Percentiles rank a stretch among this genome's conserved stretches.
Evolutionary conservation across 2,329 filamentous ascomycete genomes (phyloP).

Genomic region (Plenodomus tracheiphilus): DNA sequence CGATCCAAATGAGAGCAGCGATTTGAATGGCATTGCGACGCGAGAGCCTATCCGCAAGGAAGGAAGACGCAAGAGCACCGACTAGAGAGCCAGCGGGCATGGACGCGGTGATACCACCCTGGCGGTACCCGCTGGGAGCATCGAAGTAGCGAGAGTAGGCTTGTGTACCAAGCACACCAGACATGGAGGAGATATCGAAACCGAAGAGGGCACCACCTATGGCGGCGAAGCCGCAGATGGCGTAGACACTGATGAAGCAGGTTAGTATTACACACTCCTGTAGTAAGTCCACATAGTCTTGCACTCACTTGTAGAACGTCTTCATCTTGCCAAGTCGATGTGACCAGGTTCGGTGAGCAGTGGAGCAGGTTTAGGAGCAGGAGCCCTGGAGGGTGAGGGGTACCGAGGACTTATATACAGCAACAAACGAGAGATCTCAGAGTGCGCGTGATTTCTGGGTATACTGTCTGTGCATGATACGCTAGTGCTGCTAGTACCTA

Average conservation of each 20-base stretch:
- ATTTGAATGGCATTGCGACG: constrained; percentile 50
- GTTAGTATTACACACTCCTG: background rate
- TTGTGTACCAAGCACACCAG: constrained; percentile 43
- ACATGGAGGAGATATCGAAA: constrained; percentile 48
- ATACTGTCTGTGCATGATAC: constrained; percentile 13
- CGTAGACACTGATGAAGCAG: constrained; percentile 3
- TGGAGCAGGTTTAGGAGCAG: constrained; percentile 3
- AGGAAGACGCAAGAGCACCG: constrained; percentile 51
- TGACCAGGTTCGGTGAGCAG: constrained; percentile 11
- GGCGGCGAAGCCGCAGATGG: constrained; percentile 62
- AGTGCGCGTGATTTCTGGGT: constrained; percentile 23
- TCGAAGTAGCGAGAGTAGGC: constrained; percentile 46
- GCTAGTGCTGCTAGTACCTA: constrained; percentile 12
- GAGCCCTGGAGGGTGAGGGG: background rate
- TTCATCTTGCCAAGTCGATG: constrained; percentile 34
- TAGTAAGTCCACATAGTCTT: constrained; percentile 54
- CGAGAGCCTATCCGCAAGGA: constrained; percentile 52
- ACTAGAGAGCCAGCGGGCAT: constrained; percentile 56
- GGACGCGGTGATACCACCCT: constrained; percentile 52
- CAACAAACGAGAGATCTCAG: background rate
- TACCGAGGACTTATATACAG: constrained; percentile 14
- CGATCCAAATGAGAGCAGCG: constrained; percentile 50
- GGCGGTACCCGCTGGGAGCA: constrained; percentile 36
- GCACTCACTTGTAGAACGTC: constrained; percentile 41
- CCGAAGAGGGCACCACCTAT: constrained; percentile 53